phyloP scores from a whole-genome alignment of 164 flowering plant genomes.

The Nelumbo lutea region DNA sequence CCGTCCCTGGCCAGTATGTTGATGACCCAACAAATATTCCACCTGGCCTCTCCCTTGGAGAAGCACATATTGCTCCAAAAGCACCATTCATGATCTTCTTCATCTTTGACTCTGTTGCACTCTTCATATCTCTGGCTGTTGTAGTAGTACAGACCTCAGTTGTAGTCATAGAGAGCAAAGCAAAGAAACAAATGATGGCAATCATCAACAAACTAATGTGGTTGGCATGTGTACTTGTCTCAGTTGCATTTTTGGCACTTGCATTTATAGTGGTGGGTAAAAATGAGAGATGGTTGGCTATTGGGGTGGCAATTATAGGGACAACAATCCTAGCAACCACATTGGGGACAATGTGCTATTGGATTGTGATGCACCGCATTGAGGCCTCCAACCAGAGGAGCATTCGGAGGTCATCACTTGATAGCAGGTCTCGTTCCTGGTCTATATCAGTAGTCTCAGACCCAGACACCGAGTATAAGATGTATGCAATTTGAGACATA shows the following conservation, averaged over 20 bases:
- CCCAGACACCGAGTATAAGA: slow-evolving; percentile 59
- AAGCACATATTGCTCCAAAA: slow-evolving; percentile 65
- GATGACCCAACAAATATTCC: slow-evolving; percentile 50
- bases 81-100: slow-evolving; percentile 66
- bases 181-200: slow-evolving; percentile 93
- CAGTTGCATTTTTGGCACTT: slow-evolving; percentile 75
- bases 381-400: slow-evolving; percentile 59
- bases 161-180: slow-evolving; percentile 90
- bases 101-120: slow-evolving; percentile 81
- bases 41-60: slow-evolving; percentile 53
- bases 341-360: slow-evolving; percentile 76
- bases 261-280: slow-evolving; percentile 77
- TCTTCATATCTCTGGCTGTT: slow-evolving; percentile 70
- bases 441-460: slow-evolving; percentile 54
- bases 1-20: slow-evolving; percentile 82
- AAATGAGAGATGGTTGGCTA: slow-evolving; percentile 64
- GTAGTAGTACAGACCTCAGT: slow-evolving; percentile 91
- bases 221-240: slow-evolving; percentile 81
- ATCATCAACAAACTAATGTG: slow-evolving; percentile 97
- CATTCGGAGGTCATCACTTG: slow-evolving; percentile 48
- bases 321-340: slow-evolving; percentile 71
- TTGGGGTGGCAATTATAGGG: slow-evolving; percentile 76
- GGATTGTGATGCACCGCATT: slow-evolving; percentile 73
- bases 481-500: slow-evolving; percentile 65
- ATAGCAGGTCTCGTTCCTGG: slow-evolving; percentile 48